Base-by-base conservation (phyloP, 1,284 basidiomycete species). In the Moesziomyces parantarcticus region DNA sequence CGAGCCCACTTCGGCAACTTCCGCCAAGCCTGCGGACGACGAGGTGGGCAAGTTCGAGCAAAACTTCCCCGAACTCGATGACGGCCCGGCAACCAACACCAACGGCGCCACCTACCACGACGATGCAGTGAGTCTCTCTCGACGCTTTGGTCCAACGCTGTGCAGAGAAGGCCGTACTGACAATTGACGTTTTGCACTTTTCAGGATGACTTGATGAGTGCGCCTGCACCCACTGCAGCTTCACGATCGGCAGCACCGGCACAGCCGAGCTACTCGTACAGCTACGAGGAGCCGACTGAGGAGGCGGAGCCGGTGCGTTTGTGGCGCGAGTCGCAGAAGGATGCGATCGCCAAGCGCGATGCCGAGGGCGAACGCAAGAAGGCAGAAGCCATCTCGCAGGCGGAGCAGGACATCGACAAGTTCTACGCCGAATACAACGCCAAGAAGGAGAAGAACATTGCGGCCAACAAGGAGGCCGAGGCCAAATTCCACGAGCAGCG, bases 401-500 rank as follows among this genome's bases (percentile, higher is more conserved):
- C 97, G 21, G 94, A 98, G 84, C 89, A 90, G 78, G 88, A 92
- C 29, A 97, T 99, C 75, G 97, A 99, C 85, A 89, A 92, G 80
- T 99, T 98, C 85, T 99, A 99, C 85, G 93, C 94, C 82, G 90
- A 93, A 58, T 98, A 99, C 85, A 90, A 94, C 58, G 87, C 88
- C 71, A 92, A 93, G 87, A 97, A 97, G 87, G 93, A 96, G 86
- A 90, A 90, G 83, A 92, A 90, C 80, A 98, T 99, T 79, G 88
- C 91, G 50, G 90, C 94, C 85, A 99, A 99, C 89, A 99, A 99
- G 87, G 92, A 97, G 84, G 88, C 90, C 75, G 97, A 99, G 85
- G 89, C 90, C 40, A 89, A 90, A 60, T 97, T 92, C 86, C 83
- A 93, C 43, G 88, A 90, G 29, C 86, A 87, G 45, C 87, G 94